Percentiles rank a stretch among this genome's conserved stretches.
phyloP scores from a whole-genome alignment of 1,284 basidiomycete species.

The Apiotrichum siamense region DNA sequence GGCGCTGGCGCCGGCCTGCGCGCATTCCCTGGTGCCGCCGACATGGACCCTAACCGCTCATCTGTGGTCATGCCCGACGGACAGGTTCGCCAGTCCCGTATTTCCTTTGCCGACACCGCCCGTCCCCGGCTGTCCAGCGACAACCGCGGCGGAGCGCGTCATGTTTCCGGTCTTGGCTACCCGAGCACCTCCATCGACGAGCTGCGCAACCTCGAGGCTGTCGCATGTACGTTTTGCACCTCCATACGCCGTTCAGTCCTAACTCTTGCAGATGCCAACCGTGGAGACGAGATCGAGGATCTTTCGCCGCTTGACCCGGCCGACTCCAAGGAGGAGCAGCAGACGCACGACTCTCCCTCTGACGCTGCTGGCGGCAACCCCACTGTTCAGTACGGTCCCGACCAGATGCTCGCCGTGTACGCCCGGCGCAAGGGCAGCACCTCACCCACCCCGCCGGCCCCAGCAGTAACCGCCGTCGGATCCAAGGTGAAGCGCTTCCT shows the following conservation, averaged over 20 bases:
- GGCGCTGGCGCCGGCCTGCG: slow-evolving; percentile 57
- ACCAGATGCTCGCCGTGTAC: slow-evolving; percentile 48
- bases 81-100: slow-evolving; percentile 39
- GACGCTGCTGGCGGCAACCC: slow-evolving; percentile 2
- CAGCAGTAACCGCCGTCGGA: slow-evolving; percentile 10
- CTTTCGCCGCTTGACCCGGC: neutral
- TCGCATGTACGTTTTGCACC: neutral
- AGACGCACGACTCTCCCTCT: slow-evolving; percentile 7
- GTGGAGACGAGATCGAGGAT: slow-evolving; percentile 22
- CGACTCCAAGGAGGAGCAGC: slow-evolving; percentile 8
- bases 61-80: slow-evolving; percentile 56
- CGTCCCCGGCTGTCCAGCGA: slow-evolving; percentile 57
- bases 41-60: slow-evolving; percentile 26
- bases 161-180: too few species aligned
- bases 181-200: slow-evolving; percentile 41
- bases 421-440: slow-evolving; percentile 39
- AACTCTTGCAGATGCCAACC: slow-evolving; percentile 1
- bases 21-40: slow-evolving; percentile 22
- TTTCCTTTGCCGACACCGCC: slow-evolving; percentile 42
- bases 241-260: neutral
- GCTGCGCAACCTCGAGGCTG: slow-evolving; percentile 40
- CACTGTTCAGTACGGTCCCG: slow-evolving; percentile 39
- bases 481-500: slow-evolving; percentile 21
- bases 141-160: too few species aligned
- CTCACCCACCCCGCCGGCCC: slow-evolving; percentile 8